Conservation (phyloP, 257 asterid genomes). For the Lycium ferocissimum region DNA sequence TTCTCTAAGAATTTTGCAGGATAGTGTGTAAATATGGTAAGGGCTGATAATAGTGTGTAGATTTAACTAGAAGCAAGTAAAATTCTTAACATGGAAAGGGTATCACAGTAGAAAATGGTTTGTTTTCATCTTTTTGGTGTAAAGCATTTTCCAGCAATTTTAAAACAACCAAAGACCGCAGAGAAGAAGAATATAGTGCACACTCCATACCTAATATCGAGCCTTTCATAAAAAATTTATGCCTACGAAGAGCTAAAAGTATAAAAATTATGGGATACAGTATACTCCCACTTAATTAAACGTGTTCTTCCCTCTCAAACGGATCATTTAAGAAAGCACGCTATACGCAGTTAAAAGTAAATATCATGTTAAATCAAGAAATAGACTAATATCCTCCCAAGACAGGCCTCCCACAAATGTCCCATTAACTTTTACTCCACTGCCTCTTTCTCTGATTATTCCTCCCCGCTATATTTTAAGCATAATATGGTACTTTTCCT, state of each 20-base stretch:
- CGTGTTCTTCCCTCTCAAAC: not conserved
- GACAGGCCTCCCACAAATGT: slow-evolving; percentile 1
- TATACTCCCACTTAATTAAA: not conserved
- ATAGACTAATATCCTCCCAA: not conserved
- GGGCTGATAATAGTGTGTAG: not conserved
- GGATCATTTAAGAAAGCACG: not conserved
- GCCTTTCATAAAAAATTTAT: not conserved
- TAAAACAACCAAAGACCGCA: not conserved
- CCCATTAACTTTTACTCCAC: not conserved
- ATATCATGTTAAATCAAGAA: not conserved
- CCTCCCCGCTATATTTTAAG: not conserved
- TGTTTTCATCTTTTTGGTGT: not conserved
- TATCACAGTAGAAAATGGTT: not conserved
- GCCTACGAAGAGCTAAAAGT: not conserved
- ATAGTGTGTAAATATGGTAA: not conserved
- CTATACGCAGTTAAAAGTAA: not conserved
- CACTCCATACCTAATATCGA: not conserved
- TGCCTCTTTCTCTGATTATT: slow-evolving; percentile 1
- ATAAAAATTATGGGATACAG: slow-evolving; percentile 1
- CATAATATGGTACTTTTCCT: not conserved
- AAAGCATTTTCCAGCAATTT: not conserved
- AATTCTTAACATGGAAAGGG: not conserved
- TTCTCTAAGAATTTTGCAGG: not conserved
- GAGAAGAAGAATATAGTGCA: not conserved
- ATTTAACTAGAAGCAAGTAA: not conserved